A percentile compares a stretch with the other conserved stretches of the same genome.
phyloP scores from a whole-genome alignment of 768 basidiomycete genomes.

The Holtermanniella nyarrowii region DNA sequence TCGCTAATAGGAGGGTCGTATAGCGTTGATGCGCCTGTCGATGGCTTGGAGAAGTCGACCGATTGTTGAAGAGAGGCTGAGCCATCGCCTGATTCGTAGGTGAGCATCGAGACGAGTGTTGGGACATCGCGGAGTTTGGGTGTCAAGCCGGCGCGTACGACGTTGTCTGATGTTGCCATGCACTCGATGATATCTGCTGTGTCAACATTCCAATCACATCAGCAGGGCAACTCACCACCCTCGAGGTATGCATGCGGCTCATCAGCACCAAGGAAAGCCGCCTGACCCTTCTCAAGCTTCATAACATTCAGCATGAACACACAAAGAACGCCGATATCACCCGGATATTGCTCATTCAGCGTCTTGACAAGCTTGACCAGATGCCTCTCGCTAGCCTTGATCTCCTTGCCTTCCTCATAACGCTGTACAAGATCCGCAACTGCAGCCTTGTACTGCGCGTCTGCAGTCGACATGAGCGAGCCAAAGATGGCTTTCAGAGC shows the following conservation, averaged over 20 bases:
- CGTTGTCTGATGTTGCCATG: slow-evolving; percentile 59
- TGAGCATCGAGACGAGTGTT: slow-evolving; percentile 76
- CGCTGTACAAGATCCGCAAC: slow-evolving; percentile 54
- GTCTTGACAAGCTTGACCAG: slow-evolving; percentile 48
- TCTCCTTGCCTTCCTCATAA: slow-evolving; percentile 49
- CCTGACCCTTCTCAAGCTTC: slow-evolving; percentile 66
- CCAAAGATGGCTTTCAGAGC: slow-evolving; percentile 67
- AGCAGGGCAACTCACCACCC: slow-evolving; percentile 55
- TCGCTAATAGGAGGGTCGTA: slow-evolving; percentile 92
- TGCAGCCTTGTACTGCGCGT: slow-evolving; percentile 46
- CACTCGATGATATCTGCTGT: slow-evolving; percentile 86
- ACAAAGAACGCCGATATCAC: slow-evolving; percentile 88
- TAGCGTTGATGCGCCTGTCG: slow-evolving; percentile 32
- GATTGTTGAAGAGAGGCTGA: slow-evolving; percentile 62
- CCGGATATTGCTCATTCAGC: slow-evolving; percentile 63
- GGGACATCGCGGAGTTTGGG: slow-evolving; percentile 91
- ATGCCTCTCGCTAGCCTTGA: slow-evolving; percentile 46
- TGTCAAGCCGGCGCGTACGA: slow-evolving; percentile 94
- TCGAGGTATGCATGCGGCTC: slow-evolving; percentile 94
- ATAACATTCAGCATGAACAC: slow-evolving; percentile 81
- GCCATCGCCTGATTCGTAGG: slow-evolving; percentile 64
- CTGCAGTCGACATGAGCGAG: slow-evolving; percentile 67
- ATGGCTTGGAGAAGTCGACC: slow-evolving; percentile 45
- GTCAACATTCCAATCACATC: slow-evolving; percentile 1
- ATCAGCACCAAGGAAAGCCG: slow-evolving; percentile 88